Evolutionary conservation across 2,329 filamentous ascomycete species (phyloP).

Genomic region (Pseudofabraea citricarpa): DNA sequence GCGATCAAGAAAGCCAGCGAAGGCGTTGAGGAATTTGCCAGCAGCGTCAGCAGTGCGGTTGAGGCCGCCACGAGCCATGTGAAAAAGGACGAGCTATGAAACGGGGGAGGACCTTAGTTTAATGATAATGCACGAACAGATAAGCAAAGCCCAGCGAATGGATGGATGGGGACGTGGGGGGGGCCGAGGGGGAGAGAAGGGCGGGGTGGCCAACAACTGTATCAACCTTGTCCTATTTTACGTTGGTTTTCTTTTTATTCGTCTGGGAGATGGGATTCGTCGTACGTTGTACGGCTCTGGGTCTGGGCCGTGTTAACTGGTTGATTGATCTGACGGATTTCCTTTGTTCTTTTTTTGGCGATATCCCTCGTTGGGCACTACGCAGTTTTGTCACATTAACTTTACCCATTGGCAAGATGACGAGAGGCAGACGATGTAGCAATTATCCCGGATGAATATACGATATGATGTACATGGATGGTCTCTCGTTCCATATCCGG

Average conservation of each 20-base stretch:
- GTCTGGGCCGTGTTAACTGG: background rate
- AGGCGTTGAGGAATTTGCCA: constrained; percentile 40
- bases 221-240: background rate
- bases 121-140: constrained; percentile 5
- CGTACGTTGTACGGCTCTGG: background rate
- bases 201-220: background rate
- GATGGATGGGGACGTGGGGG: background rate
- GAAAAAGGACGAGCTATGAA: constrained; percentile 45
- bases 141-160: no score
- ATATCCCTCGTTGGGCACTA: background rate
- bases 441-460: no score
- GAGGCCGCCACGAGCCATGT: constrained; percentile 36
- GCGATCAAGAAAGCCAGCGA: constrained; percentile 31
- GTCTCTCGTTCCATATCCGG: no score
- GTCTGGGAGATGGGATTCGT: background rate
- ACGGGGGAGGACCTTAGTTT: background rate
- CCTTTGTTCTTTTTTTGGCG: background rate
- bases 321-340: background rate
- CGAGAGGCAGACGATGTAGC: no score
- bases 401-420: no score
- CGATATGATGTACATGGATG: no score
- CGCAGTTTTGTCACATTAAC: no score
- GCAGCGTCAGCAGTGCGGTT: constrained; percentile 36
- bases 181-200: background rate
- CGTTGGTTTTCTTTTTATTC: background rate